A percentile compares a stretch with the other conserved stretches of the same genome.
Conservation (phyloP, 352 stramenopile genomes). For the Peronospora destructor region DNA sequence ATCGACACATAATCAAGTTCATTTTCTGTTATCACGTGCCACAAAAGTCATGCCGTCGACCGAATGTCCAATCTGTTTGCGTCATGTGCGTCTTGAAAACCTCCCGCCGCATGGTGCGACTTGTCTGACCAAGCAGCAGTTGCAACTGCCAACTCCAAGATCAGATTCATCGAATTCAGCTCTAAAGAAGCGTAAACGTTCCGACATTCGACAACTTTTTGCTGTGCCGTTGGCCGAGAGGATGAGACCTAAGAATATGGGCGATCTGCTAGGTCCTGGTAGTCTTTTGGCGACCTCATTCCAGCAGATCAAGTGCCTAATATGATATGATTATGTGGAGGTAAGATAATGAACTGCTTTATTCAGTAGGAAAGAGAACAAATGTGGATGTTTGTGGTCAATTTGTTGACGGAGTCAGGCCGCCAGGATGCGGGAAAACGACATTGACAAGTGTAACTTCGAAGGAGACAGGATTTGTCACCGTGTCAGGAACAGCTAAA, state of each 20-base stretch:
- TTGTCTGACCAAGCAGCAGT: constrained; percentile 34
- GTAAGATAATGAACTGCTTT: constrained; percentile 19
- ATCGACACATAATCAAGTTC: not conserved
- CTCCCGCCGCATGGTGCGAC: constrained; percentile 65
- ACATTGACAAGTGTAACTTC: constrained; percentile 76
- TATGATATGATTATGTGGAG: constrained; percentile 87
- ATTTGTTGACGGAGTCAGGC: constrained; percentile 1
- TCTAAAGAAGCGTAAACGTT: constrained; percentile 51
- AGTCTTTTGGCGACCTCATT: constrained; percentile 61
- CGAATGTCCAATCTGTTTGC: constrained; percentile 68
- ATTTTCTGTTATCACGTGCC: not conserved
- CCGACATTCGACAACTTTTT: constrained; percentile 17
- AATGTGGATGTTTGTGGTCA: too few relatives aligned
- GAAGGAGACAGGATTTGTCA: constrained; percentile 57
- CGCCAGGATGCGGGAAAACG: constrained; percentile 84
- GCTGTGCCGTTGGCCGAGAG: constrained; percentile 60
- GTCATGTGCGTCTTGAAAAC: constrained; percentile 69
- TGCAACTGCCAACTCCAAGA: constrained; percentile 12
- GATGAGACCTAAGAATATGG: constrained; percentile 57
- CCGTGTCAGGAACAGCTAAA: constrained; percentile 66
- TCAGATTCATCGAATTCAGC: constrained; percentile 6
- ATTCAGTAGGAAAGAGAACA: constrained; percentile 14
- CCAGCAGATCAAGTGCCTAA: constrained; percentile 66
- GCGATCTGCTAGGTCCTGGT: constrained; percentile 52
- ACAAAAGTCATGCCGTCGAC: constrained; percentile 29